These are phyloP conservation scores for Galerina sulciceps DNA, from an alignment of 768 basidiomycete species.

Conservation along the genomic window DNA sequence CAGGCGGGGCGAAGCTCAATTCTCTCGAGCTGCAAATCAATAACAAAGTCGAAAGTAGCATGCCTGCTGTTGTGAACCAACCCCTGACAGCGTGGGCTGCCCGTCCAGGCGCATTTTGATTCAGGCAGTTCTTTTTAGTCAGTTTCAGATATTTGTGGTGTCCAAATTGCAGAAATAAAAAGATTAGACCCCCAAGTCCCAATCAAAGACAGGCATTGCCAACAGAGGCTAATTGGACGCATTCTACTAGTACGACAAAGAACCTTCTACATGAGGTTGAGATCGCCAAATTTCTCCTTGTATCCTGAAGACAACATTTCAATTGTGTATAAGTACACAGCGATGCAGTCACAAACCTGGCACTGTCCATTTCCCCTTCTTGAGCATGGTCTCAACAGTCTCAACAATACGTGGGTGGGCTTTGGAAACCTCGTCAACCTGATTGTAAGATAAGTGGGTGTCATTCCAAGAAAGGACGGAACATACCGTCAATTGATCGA, in stretches of 20 bases:
- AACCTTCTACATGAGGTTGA: slow-evolving; percentile 78
- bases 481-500: slow-evolving; percentile 93
- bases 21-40: slow-evolving; percentile 42
- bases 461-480: not conserved
- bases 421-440: slow-evolving; percentile 89
- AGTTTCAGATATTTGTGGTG: not conserved
- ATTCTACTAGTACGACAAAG: slow-evolving; percentile 26
- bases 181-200: not conserved
- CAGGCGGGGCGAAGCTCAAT: slow-evolving; percentile 44
- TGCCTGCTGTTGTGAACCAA: slow-evolving; percentile 36
- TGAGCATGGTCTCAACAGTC: slow-evolving; percentile 92
- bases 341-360: slow-evolving; percentile 61
- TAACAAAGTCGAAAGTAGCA: slow-evolving; percentile 41
- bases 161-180: not conserved
- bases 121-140: not conserved
- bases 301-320: slow-evolving; percentile 53
- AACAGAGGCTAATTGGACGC: not conserved
- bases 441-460: slow-evolving; percentile 1
- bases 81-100: slow-evolving; percentile 36
- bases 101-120: slow-evolving; percentile 36
- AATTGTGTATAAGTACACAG: not conserved
- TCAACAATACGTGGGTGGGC: slow-evolving; percentile 93
- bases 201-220: not conserved
- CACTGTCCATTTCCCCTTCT: slow-evolving; percentile 98
- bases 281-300: slow-evolving; percentile 97